phyloP scores from a whole-genome alignment of 768 basidiomycete genomes.

The Kockovaella imperatae region DNA sequence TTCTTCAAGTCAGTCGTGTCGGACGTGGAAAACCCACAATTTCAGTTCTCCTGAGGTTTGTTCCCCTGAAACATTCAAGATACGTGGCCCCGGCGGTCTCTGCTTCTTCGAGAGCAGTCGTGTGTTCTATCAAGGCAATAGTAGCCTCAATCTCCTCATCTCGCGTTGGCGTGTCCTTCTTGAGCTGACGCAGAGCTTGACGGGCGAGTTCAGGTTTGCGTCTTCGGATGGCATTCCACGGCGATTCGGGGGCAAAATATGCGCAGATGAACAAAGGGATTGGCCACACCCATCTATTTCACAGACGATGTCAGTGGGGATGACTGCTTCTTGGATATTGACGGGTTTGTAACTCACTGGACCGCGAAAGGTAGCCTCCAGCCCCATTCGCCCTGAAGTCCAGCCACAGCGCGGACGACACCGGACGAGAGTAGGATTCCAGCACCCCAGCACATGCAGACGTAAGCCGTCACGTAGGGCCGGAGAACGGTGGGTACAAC shows the following conservation, averaged over 20 bases:
- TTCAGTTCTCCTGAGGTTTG: conserved; percentile 38
- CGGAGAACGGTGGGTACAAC: conserved; percentile 31
- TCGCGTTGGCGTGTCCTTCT: not conserved
- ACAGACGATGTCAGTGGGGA: conserved; percentile 15
- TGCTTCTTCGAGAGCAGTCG: conserved; percentile 38
- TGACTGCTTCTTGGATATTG: conserved; percentile 26
- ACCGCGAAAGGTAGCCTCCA: conserved; percentile 29
- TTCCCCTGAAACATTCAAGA: conserved; percentile 40
- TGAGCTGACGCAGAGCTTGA: conserved; percentile 5
- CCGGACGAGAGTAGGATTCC: conserved; percentile 34
- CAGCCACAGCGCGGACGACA: conserved; percentile 23
- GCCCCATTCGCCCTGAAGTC: conserved; percentile 16
- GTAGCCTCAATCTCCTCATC: not conserved
- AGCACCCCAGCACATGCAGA: conserved; percentile 32
- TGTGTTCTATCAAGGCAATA: conserved; percentile 38
- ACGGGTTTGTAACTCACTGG: too few species aligned
- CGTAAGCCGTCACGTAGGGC: conserved; percentile 29
- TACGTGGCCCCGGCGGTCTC: conserved; percentile 33
- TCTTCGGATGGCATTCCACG: conserved; percentile 33
- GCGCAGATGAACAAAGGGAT: conserved; percentile 22
- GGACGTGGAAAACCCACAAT: too few species aligned
- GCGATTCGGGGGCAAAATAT: conserved; percentile 32
- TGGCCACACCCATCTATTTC: conserved; percentile 36
- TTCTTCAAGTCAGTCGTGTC: conserved; percentile 13
- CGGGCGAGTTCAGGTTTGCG: conserved; percentile 23